Base-by-base conservation (phyloP, 2,329 filamentous ascomycete species). In the Orbilia javanica region DNA sequence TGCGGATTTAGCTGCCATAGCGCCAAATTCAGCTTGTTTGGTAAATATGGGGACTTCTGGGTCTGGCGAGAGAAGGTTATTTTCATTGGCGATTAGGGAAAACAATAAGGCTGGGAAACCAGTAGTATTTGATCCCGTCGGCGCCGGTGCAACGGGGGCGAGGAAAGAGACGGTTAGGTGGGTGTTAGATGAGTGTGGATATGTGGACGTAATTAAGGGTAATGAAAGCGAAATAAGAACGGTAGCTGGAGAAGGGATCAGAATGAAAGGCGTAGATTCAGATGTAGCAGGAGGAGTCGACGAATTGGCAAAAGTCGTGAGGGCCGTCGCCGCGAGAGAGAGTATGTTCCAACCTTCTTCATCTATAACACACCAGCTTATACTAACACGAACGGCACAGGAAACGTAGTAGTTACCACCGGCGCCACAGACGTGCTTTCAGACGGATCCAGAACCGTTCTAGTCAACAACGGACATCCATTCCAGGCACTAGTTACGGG, bases 21-120 rank as follows among this genome's bases (percentile, higher is more conserved):
- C 67, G 6, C 74, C 74, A 4, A 62, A 78, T 22, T 90, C 91
- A 42, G 93, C 93, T 10, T 89, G 91, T 0, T 88, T 98, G 0
- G 92, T 98, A 53, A 98, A 98, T 85, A 97, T 97, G 93, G 95
- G 95, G 29, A 97, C 93, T 0, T 90, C 95, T 5, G 0, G 89
- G 91, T 0, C 92, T 93, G 4, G 91, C 90, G 39, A 84, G 95
- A 2, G 82, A 86, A 10, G 93, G 93, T 36, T 81, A 83, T 94
- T 96, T 83, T 82, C 89, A 42, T 88, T 90, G 82, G 94, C 94
- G 0, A 86, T 97, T 8, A 85, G 85, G 46, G 94, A 93, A 0
- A 97, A 98, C 86, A 98, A 97, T 82, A 86, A 87, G 1, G 88
- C 88, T 7, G 90, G 90, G 0, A 89, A 91, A 0, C 93, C 94